A percentile compares a stretch with the other conserved stretches of the same genome.
Evolutionary conservation across 768 basidiomycete genomes (phyloP).

Genomic region (Hebeloma cylindrosporum): DNA sequence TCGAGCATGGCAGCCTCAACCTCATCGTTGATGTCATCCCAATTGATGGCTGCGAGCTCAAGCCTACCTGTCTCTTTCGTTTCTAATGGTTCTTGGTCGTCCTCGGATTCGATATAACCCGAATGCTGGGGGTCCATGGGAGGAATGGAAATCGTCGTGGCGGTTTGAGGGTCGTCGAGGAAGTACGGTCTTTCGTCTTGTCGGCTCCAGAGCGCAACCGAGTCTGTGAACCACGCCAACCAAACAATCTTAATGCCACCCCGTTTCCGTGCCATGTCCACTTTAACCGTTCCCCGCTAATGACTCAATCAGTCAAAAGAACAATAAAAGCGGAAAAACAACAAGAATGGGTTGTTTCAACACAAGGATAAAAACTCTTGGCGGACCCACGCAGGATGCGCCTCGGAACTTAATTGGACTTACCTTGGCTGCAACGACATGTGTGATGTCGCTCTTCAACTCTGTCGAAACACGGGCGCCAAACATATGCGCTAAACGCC

Average conservation of each 20-base stretch:
- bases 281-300: slow-evolving; percentile 89
- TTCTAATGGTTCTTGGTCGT: slow-evolving; percentile 45
- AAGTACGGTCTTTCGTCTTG: slow-evolving; percentile 80
- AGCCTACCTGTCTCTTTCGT: slow-evolving; percentile 34
- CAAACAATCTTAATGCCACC: slow-evolving; percentile 83
- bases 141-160: slow-evolving; percentile 33
- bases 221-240: slow-evolving; percentile 88
- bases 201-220: slow-evolving; percentile 81
- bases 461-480: slow-evolving; percentile 82
- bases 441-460: slow-evolving; percentile 67
- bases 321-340: slow-evolving; percentile 2
- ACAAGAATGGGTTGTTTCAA: neutral
- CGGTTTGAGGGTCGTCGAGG: slow-evolving; percentile 54
- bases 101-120: slow-evolving; percentile 65
- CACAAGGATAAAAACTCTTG: neutral
- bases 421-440: slow-evolving; percentile 91
- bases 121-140: slow-evolving; percentile 38
- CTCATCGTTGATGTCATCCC: slow-evolving; percentile 84
- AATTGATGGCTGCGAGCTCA: slow-evolving; percentile 66
- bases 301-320: slow-evolving; percentile 6
- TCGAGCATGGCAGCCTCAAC: slow-evolving; percentile 86
- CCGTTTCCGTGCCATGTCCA: slow-evolving; percentile 76
- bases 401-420: slow-evolving; percentile 9
- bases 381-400: too few species aligned
- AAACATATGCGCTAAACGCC: slow-evolving; percentile 84